Percentiles rank a stretch among this genome's conserved stretches.
Conservation (phyloP, 441 rosid species). For the Codiaeum variegatum region DNA sequence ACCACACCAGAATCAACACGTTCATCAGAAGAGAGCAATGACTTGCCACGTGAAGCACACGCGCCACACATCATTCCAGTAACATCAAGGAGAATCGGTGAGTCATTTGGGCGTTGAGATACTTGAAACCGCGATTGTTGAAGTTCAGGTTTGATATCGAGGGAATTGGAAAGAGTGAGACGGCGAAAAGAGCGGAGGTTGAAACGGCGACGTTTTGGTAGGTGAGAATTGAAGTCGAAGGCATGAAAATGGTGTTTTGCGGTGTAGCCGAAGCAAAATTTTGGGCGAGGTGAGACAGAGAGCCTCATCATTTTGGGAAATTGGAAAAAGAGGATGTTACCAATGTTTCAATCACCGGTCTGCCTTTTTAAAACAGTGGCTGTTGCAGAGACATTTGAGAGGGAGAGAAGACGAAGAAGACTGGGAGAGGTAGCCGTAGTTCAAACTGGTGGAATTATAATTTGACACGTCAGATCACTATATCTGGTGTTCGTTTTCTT, state of each 20-base stretch:
- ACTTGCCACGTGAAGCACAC: conserved; percentile 79
- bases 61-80: conserved; percentile 94
- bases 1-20: conserved; percentile 84
- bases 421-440: background rate
- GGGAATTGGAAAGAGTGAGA: conserved; percentile 41
- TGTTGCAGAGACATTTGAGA: background rate
- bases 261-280: conserved; percentile 21
- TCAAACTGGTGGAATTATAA: background rate
- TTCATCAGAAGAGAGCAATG: conserved; percentile 62
- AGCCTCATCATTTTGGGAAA: conserved; percentile 37
- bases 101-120: conserved; percentile 23
- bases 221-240: conserved; percentile 21
- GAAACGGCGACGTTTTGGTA: conserved; percentile 26
- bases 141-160: conserved; percentile 43
- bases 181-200: conserved; percentile 16
- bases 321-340: background rate
- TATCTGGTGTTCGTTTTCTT: too few relatives aligned
- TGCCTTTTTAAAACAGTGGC: too few relatives aligned
- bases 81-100: conserved; percentile 66
- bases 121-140: conserved; percentile 23
- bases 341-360: too few relatives aligned
- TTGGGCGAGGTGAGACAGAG: conserved; percentile 32
- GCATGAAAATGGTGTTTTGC: conserved; percentile 19
- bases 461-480: conserved; percentile 15
- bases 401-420: background rate